Conservation (phyloP, 2,329 filamentous ascomycete genomes). For the Fusarium phyllophilum region DNA sequence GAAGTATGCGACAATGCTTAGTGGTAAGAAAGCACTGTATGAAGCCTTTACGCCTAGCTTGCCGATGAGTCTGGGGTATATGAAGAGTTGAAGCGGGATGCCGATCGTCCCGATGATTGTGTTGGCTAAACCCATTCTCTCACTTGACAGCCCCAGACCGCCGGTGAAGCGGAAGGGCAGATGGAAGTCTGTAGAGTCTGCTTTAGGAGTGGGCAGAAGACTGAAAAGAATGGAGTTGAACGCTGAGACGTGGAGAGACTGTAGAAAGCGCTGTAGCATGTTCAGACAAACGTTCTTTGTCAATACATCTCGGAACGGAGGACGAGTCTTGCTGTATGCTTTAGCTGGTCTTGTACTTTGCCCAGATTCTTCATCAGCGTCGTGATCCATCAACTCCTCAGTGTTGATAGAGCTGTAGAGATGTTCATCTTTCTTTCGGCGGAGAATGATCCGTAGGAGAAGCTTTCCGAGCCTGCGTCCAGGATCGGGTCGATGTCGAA, state of each 20-base stretch:
- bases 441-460: not conserved
- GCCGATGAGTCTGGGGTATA: constrained; percentile 28
- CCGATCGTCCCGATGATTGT: constrained; percentile 80
- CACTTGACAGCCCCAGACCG: constrained; percentile 77
- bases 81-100: constrained; percentile 64
- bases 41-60: constrained; percentile 19
- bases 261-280: constrained; percentile 73
- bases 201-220: constrained; percentile 78
- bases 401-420: not conserved
- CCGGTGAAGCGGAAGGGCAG: constrained; percentile 74
- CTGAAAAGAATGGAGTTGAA: constrained; percentile 82
- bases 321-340: constrained; percentile 55
- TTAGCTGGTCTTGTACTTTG: not conserved
- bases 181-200: constrained; percentile 52
- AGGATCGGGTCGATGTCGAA: not conserved
- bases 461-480: not conserved
- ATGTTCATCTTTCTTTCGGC: not conserved
- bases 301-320: constrained; percentile 65
- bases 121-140: constrained; percentile 80
- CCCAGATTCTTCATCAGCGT: not conserved
- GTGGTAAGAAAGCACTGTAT: constrained; percentile 13
- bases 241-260: constrained; percentile 78
- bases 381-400: not conserved
- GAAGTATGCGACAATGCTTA: constrained; percentile 73
- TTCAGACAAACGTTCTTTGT: constrained; percentile 64